Base-by-base conservation (phyloP, 306 rosid species). In the Malus orientalis region DNA sequence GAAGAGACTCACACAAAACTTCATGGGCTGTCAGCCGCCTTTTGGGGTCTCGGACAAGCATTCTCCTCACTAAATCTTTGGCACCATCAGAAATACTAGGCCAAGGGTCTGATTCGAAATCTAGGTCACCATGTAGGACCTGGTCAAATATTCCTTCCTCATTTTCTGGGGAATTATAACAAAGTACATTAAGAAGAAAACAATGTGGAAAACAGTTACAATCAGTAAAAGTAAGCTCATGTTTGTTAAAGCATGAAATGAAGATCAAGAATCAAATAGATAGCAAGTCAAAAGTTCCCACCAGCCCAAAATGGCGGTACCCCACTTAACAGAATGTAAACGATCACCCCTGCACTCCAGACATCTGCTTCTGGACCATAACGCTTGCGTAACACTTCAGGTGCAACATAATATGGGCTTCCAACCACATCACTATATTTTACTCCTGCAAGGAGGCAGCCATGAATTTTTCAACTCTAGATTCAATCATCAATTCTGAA, bases 281-380 rank as follows among this genome's bases (percentile, higher is more conserved):
- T 55, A 13, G 70, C 74, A 83, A 70, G 51, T 38, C 57, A 66
- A 69, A 61, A 62, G 47, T 57, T 58, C 96, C 81, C 76, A 96
- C 99, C 99, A 32, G 99, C 98, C 99, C 99, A 96, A 93, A 96
- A 96, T 44, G 99, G 99, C 68, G 99, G 99, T 3, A 96, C 99
- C 79, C 99, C 99, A 85, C 99, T 92, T 84, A 96, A 85, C 66
- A 96, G 93, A 85, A 96, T 93, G 85, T 92, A 96, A 57, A 96
- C 85, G 73, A 96, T 96, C 76, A 96, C 96, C 67, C 99, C 99
- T 53, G 99, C 98, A 79, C 99, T 96, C 99, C 99, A 96, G 64
- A 96, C 99, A 87, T 96, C 99, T 62, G 98, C 90, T 83, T 96
- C 99, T 5, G 89, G 98, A 74, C 99, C 98, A 78, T 96, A 96